These are phyloP conservation scores for Chenopodium formosanum DNA, from an alignment of 148 eudicot genomes.

Conservation along the genomic window DNA sequence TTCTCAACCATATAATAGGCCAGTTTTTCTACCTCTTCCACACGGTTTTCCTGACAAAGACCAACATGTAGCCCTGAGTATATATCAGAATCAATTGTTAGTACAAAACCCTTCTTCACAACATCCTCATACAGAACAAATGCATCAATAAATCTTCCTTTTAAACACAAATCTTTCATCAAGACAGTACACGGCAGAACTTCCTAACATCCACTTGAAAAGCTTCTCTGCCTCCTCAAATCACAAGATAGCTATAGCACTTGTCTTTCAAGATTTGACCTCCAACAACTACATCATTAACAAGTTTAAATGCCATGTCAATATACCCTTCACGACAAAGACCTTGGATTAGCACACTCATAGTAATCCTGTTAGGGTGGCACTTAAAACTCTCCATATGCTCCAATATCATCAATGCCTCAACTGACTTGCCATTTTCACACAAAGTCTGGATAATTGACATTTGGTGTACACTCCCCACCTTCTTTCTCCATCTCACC, in stretches of 20 bases:
- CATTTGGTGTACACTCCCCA: constrained; percentile 59
- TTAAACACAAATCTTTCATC: constrained; percentile 43
- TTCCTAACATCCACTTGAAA: constrained; percentile 58
- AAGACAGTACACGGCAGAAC: constrained; percentile 41
- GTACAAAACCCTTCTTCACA: constrained; percentile 42
- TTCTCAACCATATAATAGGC: constrained; percentile 42
- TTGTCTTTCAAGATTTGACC: constrained; percentile 44
- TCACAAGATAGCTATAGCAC: constrained; percentile 64
- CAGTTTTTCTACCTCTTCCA: constrained; percentile 50
- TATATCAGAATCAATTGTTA: constrained; percentile 58
- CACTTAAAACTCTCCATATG: constrained; percentile 48
- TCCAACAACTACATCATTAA: constrained; percentile 42
- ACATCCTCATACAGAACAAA: constrained; percentile 45
- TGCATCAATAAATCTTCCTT: constrained; percentile 59
- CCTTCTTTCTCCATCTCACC: constrained; percentile 72
- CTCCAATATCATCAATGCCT: constrained; percentile 64
- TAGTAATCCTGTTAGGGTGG: constrained; percentile 63
- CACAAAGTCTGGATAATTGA: constrained; percentile 59
- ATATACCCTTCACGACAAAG: constrained; percentile 55
- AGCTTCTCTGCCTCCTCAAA: constrained; percentile 58
- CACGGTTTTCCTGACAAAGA: constrained; percentile 44
- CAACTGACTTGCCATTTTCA: constrained; percentile 47
- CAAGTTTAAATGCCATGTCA: constrained; percentile 53
- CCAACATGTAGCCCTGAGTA: constrained; percentile 57
- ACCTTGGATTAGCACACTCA: constrained; percentile 56